phyloP scores from a whole-genome alignment of 2,329 filamentous ascomycete species.

The Clarireedia paspali region DNA sequence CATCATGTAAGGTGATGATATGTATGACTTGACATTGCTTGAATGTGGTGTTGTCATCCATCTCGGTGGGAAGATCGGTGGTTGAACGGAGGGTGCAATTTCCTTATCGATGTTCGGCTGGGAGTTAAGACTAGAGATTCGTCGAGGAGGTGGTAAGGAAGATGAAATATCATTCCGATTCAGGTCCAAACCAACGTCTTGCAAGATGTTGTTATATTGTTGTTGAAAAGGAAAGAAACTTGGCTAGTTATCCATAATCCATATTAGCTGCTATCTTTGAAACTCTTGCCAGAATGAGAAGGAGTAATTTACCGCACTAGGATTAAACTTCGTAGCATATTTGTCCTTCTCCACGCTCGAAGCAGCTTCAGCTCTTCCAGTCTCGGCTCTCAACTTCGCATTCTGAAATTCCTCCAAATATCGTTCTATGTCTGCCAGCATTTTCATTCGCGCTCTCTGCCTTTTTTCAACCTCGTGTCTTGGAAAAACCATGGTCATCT shows the following conservation, averaged over 20 bases:
- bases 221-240: not conserved
- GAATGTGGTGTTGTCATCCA: too few relatives aligned
- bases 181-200: too few relatives aligned
- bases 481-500: not conserved
- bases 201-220: too few relatives aligned
- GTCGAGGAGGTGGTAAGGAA: too few relatives aligned
- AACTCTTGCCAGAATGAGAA: not conserved
- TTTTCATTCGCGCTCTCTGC: not conserved
- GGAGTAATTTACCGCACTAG: not conserved
- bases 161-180: too few relatives aligned
- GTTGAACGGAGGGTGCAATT: too few relatives aligned
- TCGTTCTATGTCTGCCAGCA: not conserved
- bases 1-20: too few relatives aligned
- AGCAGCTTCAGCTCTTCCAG: not conserved
- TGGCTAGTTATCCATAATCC: not conserved
- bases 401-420: not conserved
- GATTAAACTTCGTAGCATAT: constrained; percentile 1
- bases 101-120: too few relatives aligned
- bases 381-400: not conserved
- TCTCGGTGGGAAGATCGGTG: too few relatives aligned
- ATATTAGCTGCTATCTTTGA: not conserved
- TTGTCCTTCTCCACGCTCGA: not conserved
- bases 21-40: too few relatives aligned
- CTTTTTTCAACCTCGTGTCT: not conserved
- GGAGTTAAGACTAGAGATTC: too few relatives aligned